phyloP scores from a whole-genome alignment of 306 rosid genomes.

The Malus fusca region DNA sequence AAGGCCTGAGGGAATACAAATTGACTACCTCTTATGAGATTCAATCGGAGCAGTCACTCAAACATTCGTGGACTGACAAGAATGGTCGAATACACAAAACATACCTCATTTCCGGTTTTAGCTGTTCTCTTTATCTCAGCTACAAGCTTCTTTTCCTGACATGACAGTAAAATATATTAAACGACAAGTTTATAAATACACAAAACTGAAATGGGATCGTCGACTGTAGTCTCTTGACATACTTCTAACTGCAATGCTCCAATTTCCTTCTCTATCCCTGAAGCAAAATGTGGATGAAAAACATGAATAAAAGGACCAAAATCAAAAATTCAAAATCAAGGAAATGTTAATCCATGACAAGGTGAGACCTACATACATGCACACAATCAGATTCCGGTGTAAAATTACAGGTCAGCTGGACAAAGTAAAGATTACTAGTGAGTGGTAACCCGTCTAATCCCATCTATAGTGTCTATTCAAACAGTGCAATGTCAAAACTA shows the following conservation, averaged over 20 bases:
- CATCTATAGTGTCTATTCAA: background rate
- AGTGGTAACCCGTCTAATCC: background rate
- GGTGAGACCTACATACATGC: background rate
- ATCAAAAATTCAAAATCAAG: background rate
- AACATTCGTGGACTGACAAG: background rate
- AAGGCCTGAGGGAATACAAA: conserved; percentile 4
- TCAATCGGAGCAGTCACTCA: background rate
- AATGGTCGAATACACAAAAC: conserved; percentile 10
- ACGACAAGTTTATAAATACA: conserved; percentile 1
- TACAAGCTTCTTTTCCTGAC: conserved; percentile 82
- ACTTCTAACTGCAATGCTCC: conserved; percentile 88
- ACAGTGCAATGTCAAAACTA: background rate
- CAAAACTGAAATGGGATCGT: background rate
- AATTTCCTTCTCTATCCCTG: conserved; percentile 97
- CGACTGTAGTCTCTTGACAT: conserved; percentile 22
- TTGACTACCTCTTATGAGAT: background rate
- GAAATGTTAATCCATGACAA: background rate
- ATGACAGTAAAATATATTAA: conserved; percentile 23
- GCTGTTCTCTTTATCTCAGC: conserved; percentile 98
- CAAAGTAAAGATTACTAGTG: background rate
- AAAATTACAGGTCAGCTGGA: background rate
- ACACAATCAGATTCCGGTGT: background rate
- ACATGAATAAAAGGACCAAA: conserved; percentile 4
- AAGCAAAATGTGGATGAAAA: background rate
- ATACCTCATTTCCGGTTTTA: conserved; percentile 87